Base-by-base conservation (phyloP, 116 monocot species). In the Iris pallida region DNA sequence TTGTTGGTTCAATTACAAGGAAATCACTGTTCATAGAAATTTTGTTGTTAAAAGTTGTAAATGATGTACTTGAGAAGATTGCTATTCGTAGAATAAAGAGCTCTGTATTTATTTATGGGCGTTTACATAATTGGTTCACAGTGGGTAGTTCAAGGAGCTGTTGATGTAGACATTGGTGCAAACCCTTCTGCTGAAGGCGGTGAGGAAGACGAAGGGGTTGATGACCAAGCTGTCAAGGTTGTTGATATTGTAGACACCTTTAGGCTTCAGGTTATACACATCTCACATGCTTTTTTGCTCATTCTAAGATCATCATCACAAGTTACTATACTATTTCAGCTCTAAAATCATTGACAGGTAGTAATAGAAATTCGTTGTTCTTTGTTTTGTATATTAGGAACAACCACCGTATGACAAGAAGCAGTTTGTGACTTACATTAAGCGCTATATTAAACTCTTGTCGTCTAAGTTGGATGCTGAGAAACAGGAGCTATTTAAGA, bases 101-200 rank as follows among this genome's bases (percentile, higher is more conserved):
- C 30, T 30, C 30, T 30, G 30, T 3, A 30, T 30, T 30, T 1
- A 30, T 30, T 30, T 30, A 30, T 30, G 30, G 30, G 30, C 0
- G 3, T 30, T 30, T 30, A 30, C 30, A 30, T 30, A 30, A 30
- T 30, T 30, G 8, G 40, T 30, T 30, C 30, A 15, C 77, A 90
- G 95, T 95, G 95, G 95, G 91, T 90, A 0, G 86, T 84, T 12
- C 74, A 95, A 86, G 95, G 88, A 53, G 73, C 86, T 53, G 73
- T 88, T n/a, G 72, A 85, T 52, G 81, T 95, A 18, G 79, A 95
- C 54, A 95, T 89, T 70, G 91, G 95, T 79, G 95, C 95, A 42
- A 95, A 95, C 49, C 95, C 95, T 62, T 95, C 91, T 56, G 95
- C 91, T 16, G 95, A 95, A 61, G 95, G 95, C 30, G 89, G 44